phyloP scores from a whole-genome alignment of 139 green algal genomes.

The Marvania coccoides region DNA sequence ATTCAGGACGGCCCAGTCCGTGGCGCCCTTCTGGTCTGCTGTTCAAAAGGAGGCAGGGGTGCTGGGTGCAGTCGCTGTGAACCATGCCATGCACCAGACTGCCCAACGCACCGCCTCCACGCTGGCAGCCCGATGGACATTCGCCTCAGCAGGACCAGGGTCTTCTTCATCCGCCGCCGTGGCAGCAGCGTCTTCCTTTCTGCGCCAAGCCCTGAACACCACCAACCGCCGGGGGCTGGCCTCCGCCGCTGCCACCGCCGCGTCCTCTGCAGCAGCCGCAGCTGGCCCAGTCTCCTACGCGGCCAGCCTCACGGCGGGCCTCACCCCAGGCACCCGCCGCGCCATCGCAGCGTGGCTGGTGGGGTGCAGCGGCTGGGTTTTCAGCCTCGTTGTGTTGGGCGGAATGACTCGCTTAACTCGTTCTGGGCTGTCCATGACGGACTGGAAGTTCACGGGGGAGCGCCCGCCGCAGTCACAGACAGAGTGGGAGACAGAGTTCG shows the following conservation, averaged over 20 bases:
- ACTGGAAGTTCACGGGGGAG: slow-evolving; percentile 96
- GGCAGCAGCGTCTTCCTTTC: too few relatives aligned
- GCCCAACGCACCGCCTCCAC: too few relatives aligned
- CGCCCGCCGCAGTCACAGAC: slow-evolving; percentile 38
- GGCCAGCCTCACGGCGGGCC: slow-evolving; percentile 16
- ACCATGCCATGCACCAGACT: too few relatives aligned
- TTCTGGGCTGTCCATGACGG: slow-evolving; percentile 96
- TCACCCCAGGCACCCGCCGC: slow-evolving; percentile 13
- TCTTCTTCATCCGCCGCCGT: too few relatives aligned
- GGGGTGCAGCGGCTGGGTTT: slow-evolving; percentile 80
- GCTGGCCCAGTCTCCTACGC: background rate
- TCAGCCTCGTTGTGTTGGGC: slow-evolving; percentile 92
- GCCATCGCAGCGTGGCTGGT: slow-evolving; percentile 75
- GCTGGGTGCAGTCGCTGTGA: too few relatives aligned
- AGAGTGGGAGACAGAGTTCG: slow-evolving; percentile 90
- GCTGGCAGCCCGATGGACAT: too few relatives aligned
- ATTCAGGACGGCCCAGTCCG: too few relatives aligned
- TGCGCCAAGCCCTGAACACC: too few relatives aligned
- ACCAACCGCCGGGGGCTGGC: too few relatives aligned
- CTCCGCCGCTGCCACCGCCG: background rate
- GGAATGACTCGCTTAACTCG: slow-evolving; percentile 92
- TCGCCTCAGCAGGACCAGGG: too few relatives aligned
- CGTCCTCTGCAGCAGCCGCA: background rate
- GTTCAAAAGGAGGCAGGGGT: too few relatives aligned
- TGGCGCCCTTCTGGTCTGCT: too few relatives aligned